Base-by-base conservation (phyloP, 2,329 filamentous ascomycete species). In the Leptographium radiaticola region DNA sequence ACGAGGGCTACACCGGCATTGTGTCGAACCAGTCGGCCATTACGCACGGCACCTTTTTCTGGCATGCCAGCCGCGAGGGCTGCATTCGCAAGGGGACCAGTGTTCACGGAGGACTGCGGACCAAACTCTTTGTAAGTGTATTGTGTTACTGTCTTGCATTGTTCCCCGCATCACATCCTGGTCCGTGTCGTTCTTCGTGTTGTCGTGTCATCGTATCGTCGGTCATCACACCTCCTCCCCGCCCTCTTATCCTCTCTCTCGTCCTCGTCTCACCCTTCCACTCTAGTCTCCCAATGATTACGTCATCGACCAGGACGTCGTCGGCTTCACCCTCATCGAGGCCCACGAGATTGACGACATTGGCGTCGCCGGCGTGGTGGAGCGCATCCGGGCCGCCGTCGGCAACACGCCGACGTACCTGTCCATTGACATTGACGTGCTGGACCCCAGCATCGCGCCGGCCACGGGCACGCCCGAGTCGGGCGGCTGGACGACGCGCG, bases 41-140 rank as follows among this genome's bases (percentile, higher is more conserved):
- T 70, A 93, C 91, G 69, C 86, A 93, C 69, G 88, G 87, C 38
- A 91, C 87, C 1, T 91, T 91, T 71, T 93, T 93, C 71, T 91
- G 84, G 70, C 86, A 90, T 64, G 88, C 87, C 0, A 71, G 84
- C 1, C 79, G 83, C 67, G 86, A 93, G 65, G 88, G 87, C 2
- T 73, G 87, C 40, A 91, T 93, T 64, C 80, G 87, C 52, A 93
- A 87, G 55, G 86, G 87, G 0, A 81, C 83, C 1, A 84, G 80
- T 33, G 56, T 57, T 6, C 56, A 57, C 36, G 56, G 56, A 16
- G 56, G 56, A 9, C 53, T 57, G 4, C 52, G 52, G 3, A 53
- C 52, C 13, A 53, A 53, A 39, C 47, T 53, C 15, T 53, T 53
- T 45, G 52, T 53, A 45, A 4, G 9, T 15, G 8, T 11, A 13